Evolutionary conservation across 768 basidiomycete genomes (phyloP), one percentile per base, ranked within the genome.

Genomic region (Boletus vinaceobasis): DNA sequence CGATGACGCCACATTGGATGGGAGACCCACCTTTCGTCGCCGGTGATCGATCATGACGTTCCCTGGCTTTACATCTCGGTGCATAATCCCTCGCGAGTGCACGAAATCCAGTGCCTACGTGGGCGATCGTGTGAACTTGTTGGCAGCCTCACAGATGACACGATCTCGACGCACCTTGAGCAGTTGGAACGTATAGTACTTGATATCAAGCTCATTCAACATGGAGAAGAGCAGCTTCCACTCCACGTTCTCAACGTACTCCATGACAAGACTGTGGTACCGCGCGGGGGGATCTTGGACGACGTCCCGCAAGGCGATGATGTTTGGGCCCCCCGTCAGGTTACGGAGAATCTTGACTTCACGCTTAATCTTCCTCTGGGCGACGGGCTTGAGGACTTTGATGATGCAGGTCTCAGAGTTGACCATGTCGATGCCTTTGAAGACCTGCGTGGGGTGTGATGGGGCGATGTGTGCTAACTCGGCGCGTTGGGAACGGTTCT

Each of bases 11-110:
- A 42, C 29, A n/a, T n/a, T n/a, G 3, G 31, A 48, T 14, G 17
- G 17, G 4, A 7, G 11, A 59, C 79, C 63, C 55, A 87, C 80
- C 78, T 79, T 77, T 43, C 82, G 75, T 56, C 77, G 78, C 53
- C 80, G 76, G 65, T 83, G 79, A 70, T 88, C 84, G 51, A 88
- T 85, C 85, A 88, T 87, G 48, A 88, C 82, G 63, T 88, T 88
- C 58, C 83, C 81, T 0, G 84, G 83, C 65, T 84, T 84, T 55
- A 84, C 81, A 57, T 83, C 82, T 38, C 86, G 75, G 65, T 87
- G 86, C 82, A 88, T 87, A 57, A 88, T 82, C 32, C 86, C 87
- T 56, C 82, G 79, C 9, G 84, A 83, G 62, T 88, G 86, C 53
- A 82, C 84, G 65, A 84, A 87, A 63, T 87, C 85, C 53, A 88